Evolutionary conservation across 768 basidiomycete genomes (phyloP), one percentile per base, ranked within the genome.

Genomic region (Collybiopsis luxurians): DNA sequence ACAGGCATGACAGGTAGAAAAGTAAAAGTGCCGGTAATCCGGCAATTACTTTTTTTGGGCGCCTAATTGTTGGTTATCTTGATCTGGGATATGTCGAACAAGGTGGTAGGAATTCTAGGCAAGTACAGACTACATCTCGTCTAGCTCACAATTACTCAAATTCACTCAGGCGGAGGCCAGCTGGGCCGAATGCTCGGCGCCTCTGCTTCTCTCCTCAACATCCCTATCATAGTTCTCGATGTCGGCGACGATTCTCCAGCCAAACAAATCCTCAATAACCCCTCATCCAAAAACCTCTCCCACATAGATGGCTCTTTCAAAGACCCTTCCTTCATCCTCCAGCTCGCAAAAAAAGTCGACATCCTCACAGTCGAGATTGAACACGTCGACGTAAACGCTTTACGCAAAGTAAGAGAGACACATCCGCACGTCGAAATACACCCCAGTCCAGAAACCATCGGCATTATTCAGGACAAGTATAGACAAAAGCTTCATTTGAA

Each of bases 321-420:
- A 24, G 88, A 95, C 66, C 80, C 89, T 0, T 73, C 71, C 12
- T 87, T 89, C 66, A 96, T 99, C 62, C 79, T 77, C 42, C 80
- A 90, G 60, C 82, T 99, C 36, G 93, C 95, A 0, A 59, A 69
- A 12, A 85, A 85, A 66, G 95, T 90, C 28, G 90, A 98, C 64
- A 75, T 98, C 31, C 75, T 98, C 48, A 98, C 96, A 0, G 86
- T 96, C 51, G 96, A 99, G 76, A 98, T 98, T 31, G 96, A 99
- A 72, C 97, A 99, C 65, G 93, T 99, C 59, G 84, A 96, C 60
- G 91, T 81, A 11, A 75, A 75, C 21, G 83, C 90, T 0, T 76
- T 99, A 10, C 82, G 87, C 49, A 79, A 85, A 50, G 75, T 90
- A 2, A 75, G 82, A 61, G 69, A 62, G 34, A 66, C 62, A 52